Percentiles rank a stretch among this genome's conserved stretches.
These are phyloP conservation scores for Clohesyomyces aquaticus DNA, from an alignment of 495 filamentous ascomycete genomes.

Conservation along the genomic window DNA sequence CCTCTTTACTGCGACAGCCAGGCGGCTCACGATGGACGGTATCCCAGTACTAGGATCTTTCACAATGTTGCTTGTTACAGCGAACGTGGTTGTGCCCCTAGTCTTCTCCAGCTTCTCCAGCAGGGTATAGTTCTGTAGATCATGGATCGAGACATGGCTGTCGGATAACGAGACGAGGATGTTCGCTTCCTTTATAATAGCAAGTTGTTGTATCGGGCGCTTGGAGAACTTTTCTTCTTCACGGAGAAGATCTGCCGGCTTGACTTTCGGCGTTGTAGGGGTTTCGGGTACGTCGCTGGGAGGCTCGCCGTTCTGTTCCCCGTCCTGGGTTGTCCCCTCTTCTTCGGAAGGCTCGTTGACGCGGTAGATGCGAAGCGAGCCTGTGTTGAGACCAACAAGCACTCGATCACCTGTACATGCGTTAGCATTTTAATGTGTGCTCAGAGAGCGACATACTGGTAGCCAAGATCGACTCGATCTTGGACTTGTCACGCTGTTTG, in stretches of 20 bases:
- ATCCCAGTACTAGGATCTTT: constrained; percentile 85
- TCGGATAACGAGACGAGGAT: constrained; percentile 89
- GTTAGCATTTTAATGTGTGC: constrained; percentile 22
- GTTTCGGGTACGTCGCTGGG: too few relatives aligned
- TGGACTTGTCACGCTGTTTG: constrained; percentile 88
- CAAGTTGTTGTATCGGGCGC: constrained; percentile 86
- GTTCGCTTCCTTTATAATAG: constrained; percentile 91
- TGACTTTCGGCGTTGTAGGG: constrained; percentile 49
- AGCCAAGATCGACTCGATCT: constrained; percentile 90
- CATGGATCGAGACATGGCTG: constrained; percentile 82
- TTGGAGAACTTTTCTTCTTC: constrained; percentile 94
- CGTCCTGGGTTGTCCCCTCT: constrained; percentile 34
- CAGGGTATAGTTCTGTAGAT: constrained; percentile 79
- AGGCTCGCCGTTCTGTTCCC: constrained; percentile 45
- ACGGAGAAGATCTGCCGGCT: constrained; percentile 79
- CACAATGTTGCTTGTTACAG: constrained; percentile 91
- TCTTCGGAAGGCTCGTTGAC: constrained; percentile 66
- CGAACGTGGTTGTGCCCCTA: constrained; percentile 85
- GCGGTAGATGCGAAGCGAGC: constrained; percentile 86
- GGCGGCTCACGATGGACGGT: constrained; percentile 82
- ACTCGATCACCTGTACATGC: constrained; percentile 71
- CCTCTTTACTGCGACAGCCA: constrained; percentile 91
- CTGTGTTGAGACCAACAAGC: constrained; percentile 87
- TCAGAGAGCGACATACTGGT: constrained; percentile 61
- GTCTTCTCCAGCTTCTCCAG: constrained; percentile 79